These are phyloP conservation scores for Scheffersomyces lignicola DNA, from an alignment of 1,139 yeast genomes.

Conservation along the genomic window DNA sequence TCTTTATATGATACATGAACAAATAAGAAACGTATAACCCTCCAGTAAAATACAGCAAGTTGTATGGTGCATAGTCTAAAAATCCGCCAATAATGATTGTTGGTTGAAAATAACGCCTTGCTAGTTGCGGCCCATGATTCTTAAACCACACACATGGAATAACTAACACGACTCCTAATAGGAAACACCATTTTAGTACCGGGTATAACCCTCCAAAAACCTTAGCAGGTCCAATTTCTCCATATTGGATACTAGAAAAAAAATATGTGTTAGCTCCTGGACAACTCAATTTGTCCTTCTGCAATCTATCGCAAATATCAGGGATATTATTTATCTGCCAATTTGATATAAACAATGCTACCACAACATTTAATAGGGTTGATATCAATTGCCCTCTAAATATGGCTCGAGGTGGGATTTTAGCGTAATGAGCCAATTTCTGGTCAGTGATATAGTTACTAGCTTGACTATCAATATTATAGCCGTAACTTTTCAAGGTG, in stretches of 20 bases:
- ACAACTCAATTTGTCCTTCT: conserved; percentile 30
- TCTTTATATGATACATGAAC: conserved; percentile 55
- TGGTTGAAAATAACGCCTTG: conserved; percentile 44
- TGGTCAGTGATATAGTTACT: conserved; percentile 37
- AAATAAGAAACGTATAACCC: conserved; percentile 48
- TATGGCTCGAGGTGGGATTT: conserved; percentile 34
- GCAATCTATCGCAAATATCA: conserved; percentile 27
- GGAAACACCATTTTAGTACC: conserved; percentile 33
- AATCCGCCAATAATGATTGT: conserved; percentile 50
- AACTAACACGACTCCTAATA: conserved; percentile 30
- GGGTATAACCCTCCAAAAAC: conserved; percentile 35
- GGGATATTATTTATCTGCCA: conserved; percentile 27
- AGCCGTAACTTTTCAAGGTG: conserved; percentile 38
- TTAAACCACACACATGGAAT: conserved; percentile 28
- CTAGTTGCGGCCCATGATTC: conserved; percentile 27
- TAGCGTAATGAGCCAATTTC: conserved; percentile 35
- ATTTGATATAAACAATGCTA: conserved; percentile 28
- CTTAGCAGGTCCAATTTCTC: conserved; percentile 37
- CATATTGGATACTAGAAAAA: conserved; percentile 34
- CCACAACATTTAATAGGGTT: conserved; percentile 23
- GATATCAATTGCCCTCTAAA: conserved; percentile 35
- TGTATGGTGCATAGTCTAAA: conserved; percentile 52
- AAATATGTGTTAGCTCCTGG: conserved; percentile 35
- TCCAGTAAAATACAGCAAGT: conserved; percentile 53
- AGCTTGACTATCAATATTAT: conserved; percentile 38